Conservation (phyloP, 345 rosid species). For the Trapa incisa region DNA sequence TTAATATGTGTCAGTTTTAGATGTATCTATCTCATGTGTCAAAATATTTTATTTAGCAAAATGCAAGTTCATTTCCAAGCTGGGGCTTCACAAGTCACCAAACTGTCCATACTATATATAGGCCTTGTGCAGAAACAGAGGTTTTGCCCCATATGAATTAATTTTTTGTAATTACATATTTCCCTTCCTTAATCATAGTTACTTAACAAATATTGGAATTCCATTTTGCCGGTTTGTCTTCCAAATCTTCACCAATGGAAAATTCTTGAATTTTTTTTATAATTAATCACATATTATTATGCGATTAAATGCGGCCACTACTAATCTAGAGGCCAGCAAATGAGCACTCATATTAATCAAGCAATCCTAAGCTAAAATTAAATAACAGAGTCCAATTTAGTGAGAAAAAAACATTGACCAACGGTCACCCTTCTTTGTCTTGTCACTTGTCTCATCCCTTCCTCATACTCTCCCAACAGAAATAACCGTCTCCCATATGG, state of each 20-base stretch:
- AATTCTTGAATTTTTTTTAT: too few species aligned
- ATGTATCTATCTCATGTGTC: too few species aligned
- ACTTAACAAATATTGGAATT: not conserved
- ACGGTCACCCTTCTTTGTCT: not conserved
- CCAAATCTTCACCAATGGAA: not conserved
- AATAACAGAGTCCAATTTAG: conserved; percentile 1
- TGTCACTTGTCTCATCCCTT: not conserved
- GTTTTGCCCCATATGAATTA: not conserved
- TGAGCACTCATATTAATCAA: not conserved
- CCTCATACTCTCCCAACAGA: conserved; percentile 11
- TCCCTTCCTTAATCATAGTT: not conserved
- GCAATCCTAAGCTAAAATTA: not conserved
- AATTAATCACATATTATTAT: not conserved
- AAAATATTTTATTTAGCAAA: too few species aligned
- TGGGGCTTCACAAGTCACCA: conserved; percentile 73
- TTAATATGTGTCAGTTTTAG: too few species aligned
- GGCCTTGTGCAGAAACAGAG: not conserved
- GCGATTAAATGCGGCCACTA: not conserved
- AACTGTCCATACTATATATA: conserved; percentile 17
- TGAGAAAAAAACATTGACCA: not conserved
- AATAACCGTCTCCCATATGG: conserved; percentile 1
- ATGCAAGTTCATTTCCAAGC: conserved; percentile 41
- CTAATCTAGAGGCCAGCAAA: not conserved
- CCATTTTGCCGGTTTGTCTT: not conserved
- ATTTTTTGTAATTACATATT: not conserved